Base-by-base conservation (phyloP, 2,329 filamentous ascomycete genomes). In the Aplosporella prunicola region DNA sequence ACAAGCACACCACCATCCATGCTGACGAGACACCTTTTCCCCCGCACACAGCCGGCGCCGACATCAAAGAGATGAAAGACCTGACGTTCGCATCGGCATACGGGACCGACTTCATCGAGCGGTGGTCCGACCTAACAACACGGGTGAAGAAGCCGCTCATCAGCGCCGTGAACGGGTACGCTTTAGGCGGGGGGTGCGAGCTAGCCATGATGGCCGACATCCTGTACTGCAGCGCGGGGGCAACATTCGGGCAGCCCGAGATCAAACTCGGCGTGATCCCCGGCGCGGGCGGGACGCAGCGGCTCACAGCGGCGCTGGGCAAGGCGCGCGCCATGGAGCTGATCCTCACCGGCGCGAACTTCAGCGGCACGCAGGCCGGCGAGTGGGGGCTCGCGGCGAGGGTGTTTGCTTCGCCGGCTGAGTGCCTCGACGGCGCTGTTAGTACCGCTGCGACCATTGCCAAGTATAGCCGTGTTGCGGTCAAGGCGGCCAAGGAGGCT, bases 61-160 rank as follows among this genome's bases (percentile, higher is more conserved):
- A 98, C 63, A 98, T 98, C 69, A 96, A 96, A 64, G 91, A 98
- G 65, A 98, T 98, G 91, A 83, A 86, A 20, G 80, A 86, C 43
- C 76, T 95, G 25, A 88, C 80, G 39, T 98, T 98, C 65, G 76
- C 83, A 45, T 69, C 80, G 47, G 89, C 91, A 25, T 96, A 95
- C 67, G 82, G 77, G 32, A 77, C 69, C 48, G 85, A 93, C 56
- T 98, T 98, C 62, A 96, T 98, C 62, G 87, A 94, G 58, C 78
- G 78, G 8, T 98, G 91, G 91, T 94, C 87, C 5, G 72, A 82
- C 45, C 75, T 95, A 31, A 82, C 86, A 17, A 85, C 80, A 14
- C 71, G 76, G 44, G 71, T 96, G 59, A 93, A 93, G 67, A 96
- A 93, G 61, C 91, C 91, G 37, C 78, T 96, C 53, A 88, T 98